Conservation (phyloP, 140 eudicot genomes). For the Bidens hawaiensis region DNA sequence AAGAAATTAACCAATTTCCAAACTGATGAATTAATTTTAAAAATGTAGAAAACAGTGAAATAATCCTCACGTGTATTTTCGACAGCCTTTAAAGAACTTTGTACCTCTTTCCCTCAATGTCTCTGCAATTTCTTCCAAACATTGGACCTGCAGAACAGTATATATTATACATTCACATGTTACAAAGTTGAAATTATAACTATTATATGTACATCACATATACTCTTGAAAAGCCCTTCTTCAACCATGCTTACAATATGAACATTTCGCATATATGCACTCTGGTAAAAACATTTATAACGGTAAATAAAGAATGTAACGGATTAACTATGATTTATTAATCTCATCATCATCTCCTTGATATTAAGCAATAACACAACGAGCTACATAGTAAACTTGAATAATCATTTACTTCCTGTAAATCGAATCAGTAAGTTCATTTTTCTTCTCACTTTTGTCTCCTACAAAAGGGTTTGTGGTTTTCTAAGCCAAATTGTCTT, state of each 20-base stretch:
- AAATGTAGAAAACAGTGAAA: constrained; percentile 3
- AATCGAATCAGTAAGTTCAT: not conserved
- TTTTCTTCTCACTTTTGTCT: not conserved
- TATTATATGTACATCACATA: constrained; percentile 2
- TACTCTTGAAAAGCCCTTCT: not conserved
- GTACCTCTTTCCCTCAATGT: constrained; percentile 64
- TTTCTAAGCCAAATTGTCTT: not conserved
- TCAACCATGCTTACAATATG: not conserved
- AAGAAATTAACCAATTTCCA: not conserved
- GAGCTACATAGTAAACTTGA: not conserved
- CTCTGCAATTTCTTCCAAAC: constrained; percentile 88
- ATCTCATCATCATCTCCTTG: constrained; percentile 4
- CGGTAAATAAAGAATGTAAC: not conserved
- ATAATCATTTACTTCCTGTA: not conserved
- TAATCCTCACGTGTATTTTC: constrained; percentile 77
- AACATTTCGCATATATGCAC: not conserved
- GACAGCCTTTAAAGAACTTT: constrained; percentile 77
- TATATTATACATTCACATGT: constrained; percentile 14
- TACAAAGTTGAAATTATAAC: constrained; percentile 4
- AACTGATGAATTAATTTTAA: not conserved
- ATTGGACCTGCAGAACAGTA: constrained; percentile 57
- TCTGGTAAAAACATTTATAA: not conserved
- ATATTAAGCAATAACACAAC: not conserved
- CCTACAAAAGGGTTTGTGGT: not conserved
- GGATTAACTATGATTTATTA: not conserved